Conservation (phyloP, 2,329 filamentous ascomycete genomes). For the Aspergillus sp. region DNA sequence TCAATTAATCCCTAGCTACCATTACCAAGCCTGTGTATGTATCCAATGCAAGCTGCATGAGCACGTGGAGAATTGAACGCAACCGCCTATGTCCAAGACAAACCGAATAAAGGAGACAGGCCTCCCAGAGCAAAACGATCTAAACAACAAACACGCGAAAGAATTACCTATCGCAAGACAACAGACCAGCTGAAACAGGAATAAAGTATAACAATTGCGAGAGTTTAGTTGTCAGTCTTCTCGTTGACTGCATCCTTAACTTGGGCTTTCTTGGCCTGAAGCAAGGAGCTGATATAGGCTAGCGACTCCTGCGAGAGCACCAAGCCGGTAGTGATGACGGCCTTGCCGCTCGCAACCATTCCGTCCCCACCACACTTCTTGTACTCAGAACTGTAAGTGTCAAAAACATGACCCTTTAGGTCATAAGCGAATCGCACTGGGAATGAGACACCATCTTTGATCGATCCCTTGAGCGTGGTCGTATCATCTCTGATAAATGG, state of each 20-base stretch:
- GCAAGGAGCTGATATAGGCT: constrained; percentile 59
- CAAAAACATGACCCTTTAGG: constrained; percentile 50
- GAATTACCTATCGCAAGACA: not conserved
- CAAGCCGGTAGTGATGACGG: constrained; percentile 66
- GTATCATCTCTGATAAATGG: constrained; percentile 76
- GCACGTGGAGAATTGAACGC: not conserved
- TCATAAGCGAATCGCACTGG: constrained; percentile 65
- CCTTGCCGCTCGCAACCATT: constrained; percentile 68
- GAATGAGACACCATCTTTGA: constrained; percentile 62
- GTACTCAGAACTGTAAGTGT: constrained; percentile 48
- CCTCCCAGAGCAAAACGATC: constrained; percentile 5
- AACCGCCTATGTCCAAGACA: not conserved
- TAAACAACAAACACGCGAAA: constrained; percentile 1
- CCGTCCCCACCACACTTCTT: constrained; percentile 57
- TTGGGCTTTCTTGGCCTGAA: constrained; percentile 65
- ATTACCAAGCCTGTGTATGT: not conserved
- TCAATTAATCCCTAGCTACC: not conserved
- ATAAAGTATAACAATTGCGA: not conserved
- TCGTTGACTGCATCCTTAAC: constrained; percentile 59
- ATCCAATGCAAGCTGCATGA: not conserved
- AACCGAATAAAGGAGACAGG: constrained; percentile 3
- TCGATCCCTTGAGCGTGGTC: constrained; percentile 65
- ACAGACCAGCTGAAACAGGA: not conserved
- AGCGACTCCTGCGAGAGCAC: constrained; percentile 67
- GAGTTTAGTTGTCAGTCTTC: constrained; percentile 35